Conservation (phyloP, 2,329 filamentous ascomycete genomes). For the Dothidotthia symphoricarpi region DNA sequence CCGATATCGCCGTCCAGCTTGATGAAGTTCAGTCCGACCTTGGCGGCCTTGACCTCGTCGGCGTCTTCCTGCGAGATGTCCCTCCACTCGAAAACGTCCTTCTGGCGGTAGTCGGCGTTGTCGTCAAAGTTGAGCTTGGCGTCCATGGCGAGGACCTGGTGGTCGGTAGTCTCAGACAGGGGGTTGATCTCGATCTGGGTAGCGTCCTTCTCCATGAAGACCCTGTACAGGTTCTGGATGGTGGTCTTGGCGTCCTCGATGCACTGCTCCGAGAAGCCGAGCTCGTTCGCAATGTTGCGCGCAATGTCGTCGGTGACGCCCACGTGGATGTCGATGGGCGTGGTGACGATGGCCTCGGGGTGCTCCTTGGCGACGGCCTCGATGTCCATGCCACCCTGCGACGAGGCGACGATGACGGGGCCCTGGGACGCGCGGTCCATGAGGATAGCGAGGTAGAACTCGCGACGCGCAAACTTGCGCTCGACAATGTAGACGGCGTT, state of each 20-base stretch:
- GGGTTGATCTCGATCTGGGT: constrained; percentile 99
- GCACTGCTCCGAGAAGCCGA: constrained; percentile 98
- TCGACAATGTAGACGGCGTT: constrained; percentile 98
- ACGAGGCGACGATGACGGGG: constrained; percentile 95
- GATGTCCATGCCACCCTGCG: constrained; percentile 99
- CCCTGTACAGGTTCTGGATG: constrained; percentile 98
- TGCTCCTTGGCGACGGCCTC: constrained; percentile 97
- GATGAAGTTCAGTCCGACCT: constrained; percentile 98
- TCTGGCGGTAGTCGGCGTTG: constrained; percentile 97
- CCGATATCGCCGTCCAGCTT: constrained; percentile 99
- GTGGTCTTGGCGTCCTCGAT: constrained; percentile 92
- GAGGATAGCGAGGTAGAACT: constrained; percentile 98
- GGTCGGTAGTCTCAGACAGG: constrained; percentile 94
- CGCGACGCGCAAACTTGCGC: constrained; percentile 97
- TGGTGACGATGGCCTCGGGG: constrained; percentile 93
- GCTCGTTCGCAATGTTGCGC: constrained; percentile 80
- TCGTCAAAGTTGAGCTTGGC: constrained; percentile 99
- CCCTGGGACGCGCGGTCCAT: constrained; percentile 93
- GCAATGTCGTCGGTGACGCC: constrained; percentile 97
- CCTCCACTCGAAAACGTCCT: constrained; percentile 92
- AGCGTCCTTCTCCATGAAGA: constrained; percentile 97
- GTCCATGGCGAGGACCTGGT: constrained; percentile 98
- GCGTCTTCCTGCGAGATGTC: constrained; percentile 94
- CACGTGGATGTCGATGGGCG: constrained; percentile 86
- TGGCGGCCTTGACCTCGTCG: constrained; percentile 94